These are phyloP conservation scores for Fusarium odoratissimum DNA, from an alignment of 2,329 filamentous ascomycete species.

Conservation along the genomic window DNA sequence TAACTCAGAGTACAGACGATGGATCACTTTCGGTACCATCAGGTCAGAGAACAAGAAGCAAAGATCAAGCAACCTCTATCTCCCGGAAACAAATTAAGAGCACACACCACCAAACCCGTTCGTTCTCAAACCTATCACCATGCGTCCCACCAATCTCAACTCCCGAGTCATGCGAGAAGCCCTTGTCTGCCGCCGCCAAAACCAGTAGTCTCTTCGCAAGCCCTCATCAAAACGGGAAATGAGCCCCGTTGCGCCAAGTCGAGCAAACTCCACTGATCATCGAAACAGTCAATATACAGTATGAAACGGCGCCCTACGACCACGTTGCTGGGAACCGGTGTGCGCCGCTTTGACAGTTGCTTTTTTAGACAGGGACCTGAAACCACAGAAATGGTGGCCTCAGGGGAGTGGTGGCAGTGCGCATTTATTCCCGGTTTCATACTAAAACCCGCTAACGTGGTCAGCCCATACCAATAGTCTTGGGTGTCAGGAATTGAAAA, in stretches of 20 bases:
- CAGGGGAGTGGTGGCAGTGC: not conserved
- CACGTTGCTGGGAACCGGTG: not conserved
- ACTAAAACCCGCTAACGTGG: not conserved
- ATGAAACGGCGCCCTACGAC: slow-evolving; percentile 18
- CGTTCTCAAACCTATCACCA: not conserved
- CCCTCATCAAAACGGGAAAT: slow-evolving; percentile 13
- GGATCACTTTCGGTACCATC: not conserved
- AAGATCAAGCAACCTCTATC: not conserved
- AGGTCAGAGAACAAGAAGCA: not conserved
- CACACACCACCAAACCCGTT: not conserved
- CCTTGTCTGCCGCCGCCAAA: not conserved
- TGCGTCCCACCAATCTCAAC: not conserved
- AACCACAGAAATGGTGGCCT: slow-evolving; percentile 2
- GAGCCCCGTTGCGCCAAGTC: not conserved
- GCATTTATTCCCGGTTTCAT: slow-evolving; percentile 18
- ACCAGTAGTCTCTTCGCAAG: slow-evolving; percentile 5
- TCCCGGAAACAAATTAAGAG: not conserved
- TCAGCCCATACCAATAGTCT: not conserved
- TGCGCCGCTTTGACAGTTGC: slow-evolving; percentile 14
- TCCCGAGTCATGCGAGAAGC: slow-evolving; percentile 2
- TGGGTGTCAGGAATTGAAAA: not conserved
- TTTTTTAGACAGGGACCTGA: slow-evolving; percentile 15
- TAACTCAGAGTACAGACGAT: not conserved
- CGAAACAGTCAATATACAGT: slow-evolving; percentile 8
- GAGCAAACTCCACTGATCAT: slow-evolving; percentile 14